Evolutionary conservation across 306 rosid genomes (phyloP), one percentile per base, ranked within the genome.

Genomic region (Begonia loranthoides): DNA sequence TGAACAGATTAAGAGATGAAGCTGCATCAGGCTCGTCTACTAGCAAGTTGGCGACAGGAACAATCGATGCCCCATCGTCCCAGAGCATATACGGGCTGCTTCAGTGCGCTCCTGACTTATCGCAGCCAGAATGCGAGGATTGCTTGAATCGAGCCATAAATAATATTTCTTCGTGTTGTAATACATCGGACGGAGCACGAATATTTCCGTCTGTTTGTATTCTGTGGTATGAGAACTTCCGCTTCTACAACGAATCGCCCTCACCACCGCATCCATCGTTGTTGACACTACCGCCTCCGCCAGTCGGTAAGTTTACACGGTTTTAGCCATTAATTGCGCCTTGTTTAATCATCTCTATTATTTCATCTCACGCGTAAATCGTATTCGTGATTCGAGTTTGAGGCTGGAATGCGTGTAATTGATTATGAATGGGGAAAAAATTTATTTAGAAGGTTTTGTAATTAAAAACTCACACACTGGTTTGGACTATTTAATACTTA

Each of bases 41-140:
- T 6, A 15, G 7, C 3, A 59, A 56, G 38, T 65, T 24, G 10
- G 55, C 56, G 9, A 41, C 63, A 4, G 53, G 36, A 28, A 4
- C 7, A 28, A 28, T 28, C 36, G 36, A 28, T 0, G 36, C 13
- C 6, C 15, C 15, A 10, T 15, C 0, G 12, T 51, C 15, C 0
- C 10, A 9, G 40, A 33, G 9, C 2, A 9, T 70, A 17, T 65
- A 65, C 65, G 54, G 16, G 19, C 40, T 60, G 3, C 19, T 66
- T 38, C 76, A 65, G 60, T 70, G 76, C 56, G 65, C 67, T 10
- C 57, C 45, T 56, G 71, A 70, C 46, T 28, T 70, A 56, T 55
- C 64, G 12, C 9, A 44, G 1, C 1, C 1, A 1, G 56, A 21
- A 3, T 70, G 76, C 21, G 21, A 9, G 2, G 2, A 0, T 0